These are phyloP conservation scores for Trichoderma afroharzianum DNA, from an alignment of 2,329 filamentous ascomycete genomes.

Conservation along the genomic window DNA sequence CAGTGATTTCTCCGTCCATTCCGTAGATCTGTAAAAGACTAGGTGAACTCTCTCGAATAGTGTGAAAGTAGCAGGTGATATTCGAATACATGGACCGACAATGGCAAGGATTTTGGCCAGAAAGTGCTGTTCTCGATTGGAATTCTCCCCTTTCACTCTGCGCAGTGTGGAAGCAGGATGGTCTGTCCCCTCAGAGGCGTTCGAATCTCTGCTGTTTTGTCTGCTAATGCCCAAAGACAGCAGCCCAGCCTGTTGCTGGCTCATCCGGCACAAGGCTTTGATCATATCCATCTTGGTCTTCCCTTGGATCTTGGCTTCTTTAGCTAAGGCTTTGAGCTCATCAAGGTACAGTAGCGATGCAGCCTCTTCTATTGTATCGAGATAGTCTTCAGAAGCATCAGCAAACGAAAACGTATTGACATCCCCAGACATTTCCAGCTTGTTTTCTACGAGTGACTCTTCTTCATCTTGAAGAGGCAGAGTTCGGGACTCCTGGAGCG, in stretches of 20 bases:
- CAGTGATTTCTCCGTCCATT: constrained; percentile 96
- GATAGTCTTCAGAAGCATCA: constrained; percentile 68
- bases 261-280: constrained; percentile 68
- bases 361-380: constrained; percentile 78
- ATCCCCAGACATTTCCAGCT: constrained; percentile 44
- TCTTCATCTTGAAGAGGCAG: constrained; percentile 45
- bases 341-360: constrained; percentile 78
- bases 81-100: constrained; percentile 78
- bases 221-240: constrained; percentile 64
- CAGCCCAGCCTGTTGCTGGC: constrained; percentile 72
- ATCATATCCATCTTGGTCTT: constrained; percentile 83
- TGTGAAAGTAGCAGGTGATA: constrained; percentile 68
- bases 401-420: constrained; percentile 69
- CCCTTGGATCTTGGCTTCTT: constrained; percentile 80
- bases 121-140: constrained; percentile 71
- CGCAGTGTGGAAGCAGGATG: constrained; percentile 22
- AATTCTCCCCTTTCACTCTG: constrained; percentile 30
- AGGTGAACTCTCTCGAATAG: constrained; percentile 93
- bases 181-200: constrained; percentile 44
- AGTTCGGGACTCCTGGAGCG: constrained; percentile 55
- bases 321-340: constrained; percentile 79
- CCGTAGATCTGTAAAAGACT: constrained; percentile 91
- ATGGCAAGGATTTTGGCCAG: constrained; percentile 71
- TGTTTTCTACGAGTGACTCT: constrained; percentile 19
- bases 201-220: constrained; percentile 57